These are phyloP conservation scores for Microbotryum intermedium DNA, from an alignment of 1,284 basidiomycete genomes.

Conservation along the genomic window DNA sequence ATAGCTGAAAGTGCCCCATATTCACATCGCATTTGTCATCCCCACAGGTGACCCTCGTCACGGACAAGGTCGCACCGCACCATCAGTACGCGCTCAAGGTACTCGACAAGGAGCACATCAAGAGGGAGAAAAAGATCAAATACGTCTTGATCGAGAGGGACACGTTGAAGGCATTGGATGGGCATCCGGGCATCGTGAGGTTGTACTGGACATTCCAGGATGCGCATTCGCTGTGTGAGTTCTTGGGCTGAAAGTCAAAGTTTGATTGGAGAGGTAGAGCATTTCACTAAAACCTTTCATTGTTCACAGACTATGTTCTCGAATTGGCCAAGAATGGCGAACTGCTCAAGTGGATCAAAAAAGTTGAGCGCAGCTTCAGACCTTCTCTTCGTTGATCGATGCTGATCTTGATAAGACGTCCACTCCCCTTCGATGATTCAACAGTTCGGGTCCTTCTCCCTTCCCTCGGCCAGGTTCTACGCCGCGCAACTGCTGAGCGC, in stretches of 20 bases:
- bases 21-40: constrained; percentile 7
- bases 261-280: neutral
- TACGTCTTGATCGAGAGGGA: constrained; percentile 60
- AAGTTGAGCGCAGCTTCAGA: constrained; percentile 29
- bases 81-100: constrained; percentile 66
- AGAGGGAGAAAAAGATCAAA: constrained; percentile 55
- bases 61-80: constrained; percentile 48
- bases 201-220: constrained; percentile 35
- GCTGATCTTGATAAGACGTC: too few relatives aligned
- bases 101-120: constrained; percentile 63
- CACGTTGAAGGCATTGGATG: constrained; percentile 46
- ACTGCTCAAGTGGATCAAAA: constrained; percentile 65
- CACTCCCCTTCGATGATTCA: neutral
- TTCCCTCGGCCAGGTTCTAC: constrained; percentile 67
- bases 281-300: neutral
- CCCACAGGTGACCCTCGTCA: constrained; percentile 53
- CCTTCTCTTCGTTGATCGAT: neutral
- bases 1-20: constrained; percentile 16
- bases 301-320: constrained; percentile 73
- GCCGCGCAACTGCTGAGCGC: constrained; percentile 80
- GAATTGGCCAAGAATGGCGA: constrained; percentile 86
- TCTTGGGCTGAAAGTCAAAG: neutral
- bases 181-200: constrained; percentile 36
- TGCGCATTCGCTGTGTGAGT: constrained; percentile 28
- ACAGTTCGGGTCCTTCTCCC: constrained; percentile 62